Percentiles rank a stretch among this genome's conserved stretches.
phyloP scores from a whole-genome alignment of 2,329 filamentous ascomycete species.

The Ustulina deusta region DNA sequence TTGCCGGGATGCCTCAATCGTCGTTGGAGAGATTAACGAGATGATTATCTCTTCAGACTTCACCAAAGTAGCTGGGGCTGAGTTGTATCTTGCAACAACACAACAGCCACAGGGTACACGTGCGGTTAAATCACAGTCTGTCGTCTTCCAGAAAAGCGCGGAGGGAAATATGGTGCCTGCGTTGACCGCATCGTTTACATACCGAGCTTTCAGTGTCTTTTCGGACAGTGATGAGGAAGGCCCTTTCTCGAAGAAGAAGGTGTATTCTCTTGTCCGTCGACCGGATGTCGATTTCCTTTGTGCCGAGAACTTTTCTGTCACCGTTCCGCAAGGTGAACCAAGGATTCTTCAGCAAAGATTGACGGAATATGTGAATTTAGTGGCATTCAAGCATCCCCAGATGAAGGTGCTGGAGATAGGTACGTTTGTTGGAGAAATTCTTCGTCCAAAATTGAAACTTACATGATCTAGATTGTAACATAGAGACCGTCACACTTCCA shows the following conservation, averaged over 20 bases:
- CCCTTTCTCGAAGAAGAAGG: slow-evolving; percentile 22
- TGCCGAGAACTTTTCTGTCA: background rate
- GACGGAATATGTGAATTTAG: slow-evolving; percentile 15
- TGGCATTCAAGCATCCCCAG: slow-evolving; percentile 18
- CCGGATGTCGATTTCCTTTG: slow-evolving; percentile 24
- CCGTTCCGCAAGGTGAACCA: background rate
- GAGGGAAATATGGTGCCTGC: slow-evolving; percentile 14
- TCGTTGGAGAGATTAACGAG: slow-evolving; percentile 26
- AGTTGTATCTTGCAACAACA: slow-evolving; percentile 28
- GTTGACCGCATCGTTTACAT: slow-evolving; percentile 22
- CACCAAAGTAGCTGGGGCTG: slow-evolving; percentile 12
- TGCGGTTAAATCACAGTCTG: slow-evolving; percentile 22
- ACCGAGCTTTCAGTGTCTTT: slow-evolving; percentile 22
- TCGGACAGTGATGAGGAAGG: slow-evolving; percentile 14
- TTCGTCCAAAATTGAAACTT: background rate
- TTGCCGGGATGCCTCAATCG: slow-evolving; percentile 29
- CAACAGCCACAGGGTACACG: slow-evolving; percentile 25
- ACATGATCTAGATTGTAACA: slow-evolving; percentile 1
- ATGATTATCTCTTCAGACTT: slow-evolving; percentile 26
- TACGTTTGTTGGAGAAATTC: background rate
- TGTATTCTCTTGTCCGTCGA: slow-evolving; percentile 22
- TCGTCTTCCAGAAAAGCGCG: slow-evolving; percentile 21
- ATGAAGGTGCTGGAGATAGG: slow-evolving; percentile 23
- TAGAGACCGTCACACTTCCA: slow-evolving; percentile 9
- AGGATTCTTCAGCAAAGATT: slow-evolving; percentile 5